Conservation (phyloP, 2,329 filamentous ascomycete genomes). For the Volutella citrinella region DNA sequence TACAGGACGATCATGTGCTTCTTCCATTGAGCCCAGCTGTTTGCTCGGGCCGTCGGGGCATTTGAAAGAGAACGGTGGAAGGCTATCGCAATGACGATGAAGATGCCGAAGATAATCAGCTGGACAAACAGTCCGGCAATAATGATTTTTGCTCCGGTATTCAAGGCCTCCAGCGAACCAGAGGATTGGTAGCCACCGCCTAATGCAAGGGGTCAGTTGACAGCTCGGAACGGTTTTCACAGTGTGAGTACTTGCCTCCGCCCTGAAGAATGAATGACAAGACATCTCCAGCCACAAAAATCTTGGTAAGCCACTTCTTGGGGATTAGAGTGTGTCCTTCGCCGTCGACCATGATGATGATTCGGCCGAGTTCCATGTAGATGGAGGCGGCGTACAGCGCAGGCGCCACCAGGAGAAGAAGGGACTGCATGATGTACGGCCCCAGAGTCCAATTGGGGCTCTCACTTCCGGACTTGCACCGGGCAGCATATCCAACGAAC, state of each 20-base stretch:
- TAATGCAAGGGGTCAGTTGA: too few relatives aligned
- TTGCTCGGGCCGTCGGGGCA: slow-evolving; percentile 5
- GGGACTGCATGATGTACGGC: slow-evolving; percentile 35
- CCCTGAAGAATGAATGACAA: slow-evolving; percentile 34
- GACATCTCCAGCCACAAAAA: slow-evolving; percentile 46
- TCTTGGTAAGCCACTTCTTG: slow-evolving; percentile 40
- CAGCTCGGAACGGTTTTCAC: background rate
- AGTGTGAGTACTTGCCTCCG: slow-evolving; percentile 6
- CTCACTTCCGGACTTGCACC: slow-evolving; percentile 1
- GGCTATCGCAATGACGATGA: slow-evolving; percentile 31
- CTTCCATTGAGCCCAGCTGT: slow-evolving; percentile 24
- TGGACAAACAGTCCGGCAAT: slow-evolving; percentile 50
- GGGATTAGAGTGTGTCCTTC: slow-evolving; percentile 36
- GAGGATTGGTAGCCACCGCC: slow-evolving; percentile 9
- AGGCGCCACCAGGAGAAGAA: slow-evolving; percentile 33
- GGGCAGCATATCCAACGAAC: slow-evolving; percentile 3
- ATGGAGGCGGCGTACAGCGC: slow-evolving; percentile 39
- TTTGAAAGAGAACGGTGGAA: slow-evolving; percentile 36
- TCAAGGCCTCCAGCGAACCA: slow-evolving; percentile 15
- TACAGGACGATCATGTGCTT: slow-evolving; percentile 24
- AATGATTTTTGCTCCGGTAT: slow-evolving; percentile 41
- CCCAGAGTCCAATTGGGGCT: slow-evolving; percentile 11
- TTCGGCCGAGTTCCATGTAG: slow-evolving; percentile 41
- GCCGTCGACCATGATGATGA: slow-evolving; percentile 32
- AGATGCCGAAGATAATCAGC: slow-evolving; percentile 32